A percentile compares a stretch with the other conserved stretches of the same genome.
Conservation (phyloP, 2,329 filamentous ascomycete species). For the Nigrograna mackinnonii region DNA sequence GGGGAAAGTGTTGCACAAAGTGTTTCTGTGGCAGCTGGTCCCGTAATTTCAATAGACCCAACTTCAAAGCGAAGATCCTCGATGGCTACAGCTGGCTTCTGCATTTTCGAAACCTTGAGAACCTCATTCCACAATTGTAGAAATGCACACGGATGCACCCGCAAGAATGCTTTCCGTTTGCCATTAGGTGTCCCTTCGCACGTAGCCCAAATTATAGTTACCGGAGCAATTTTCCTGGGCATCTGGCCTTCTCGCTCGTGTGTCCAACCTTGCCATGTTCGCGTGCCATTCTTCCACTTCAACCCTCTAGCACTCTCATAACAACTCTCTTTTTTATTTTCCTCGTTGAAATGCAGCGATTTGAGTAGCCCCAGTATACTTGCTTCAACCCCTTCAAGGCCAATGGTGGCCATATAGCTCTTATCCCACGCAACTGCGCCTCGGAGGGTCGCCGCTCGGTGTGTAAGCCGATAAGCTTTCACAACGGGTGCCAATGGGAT, state of each 20-base stretch:
- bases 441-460: conserved; percentile 74
- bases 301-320: conserved; percentile 54
- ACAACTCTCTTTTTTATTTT: conserved; percentile 60
- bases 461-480: conserved; percentile 87
- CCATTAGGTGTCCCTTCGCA: conserved; percentile 21
- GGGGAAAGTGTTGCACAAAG: conserved; percentile 70
- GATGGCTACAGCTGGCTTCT: conserved; percentile 64
- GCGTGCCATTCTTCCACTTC: conserved; percentile 71
- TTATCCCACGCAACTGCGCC: conserved; percentile 89
- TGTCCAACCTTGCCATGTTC: conserved; percentile 61
- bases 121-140: conserved; percentile 69
- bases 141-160: conserved; percentile 83
- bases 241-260: conserved; percentile 58
- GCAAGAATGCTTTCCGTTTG: conserved; percentile 65
- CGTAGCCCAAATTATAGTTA: conserved; percentile 74
- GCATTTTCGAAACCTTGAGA: conserved; percentile 59
- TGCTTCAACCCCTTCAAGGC: conserved; percentile 68
- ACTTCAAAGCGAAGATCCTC: conserved; percentile 74
- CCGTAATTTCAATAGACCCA: conserved; percentile 70
- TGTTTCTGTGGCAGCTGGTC: conserved; percentile 78
- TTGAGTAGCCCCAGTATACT: conserved; percentile 70
- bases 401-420: conserved; percentile 90
- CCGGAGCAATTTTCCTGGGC: conserved; percentile 65
- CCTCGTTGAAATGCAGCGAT: conserved; percentile 61
- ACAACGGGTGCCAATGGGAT: conserved; percentile 83